Conservation (phyloP, 768 basidiomycete species). For the Ephemerocybe angulata region DNA sequence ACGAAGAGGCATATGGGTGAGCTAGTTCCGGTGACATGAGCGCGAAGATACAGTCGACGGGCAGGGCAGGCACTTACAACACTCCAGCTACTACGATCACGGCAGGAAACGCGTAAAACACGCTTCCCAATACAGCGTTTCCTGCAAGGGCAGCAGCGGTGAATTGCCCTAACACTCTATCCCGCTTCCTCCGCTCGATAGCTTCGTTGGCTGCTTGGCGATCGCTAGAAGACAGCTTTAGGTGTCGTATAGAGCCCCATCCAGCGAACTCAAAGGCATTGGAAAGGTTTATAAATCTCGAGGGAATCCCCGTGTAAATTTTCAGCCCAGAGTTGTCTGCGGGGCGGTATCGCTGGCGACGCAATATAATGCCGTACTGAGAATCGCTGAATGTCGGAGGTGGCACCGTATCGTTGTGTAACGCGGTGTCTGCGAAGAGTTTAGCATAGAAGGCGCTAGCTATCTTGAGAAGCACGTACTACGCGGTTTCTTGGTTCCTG, state of each 20-base stretch:
- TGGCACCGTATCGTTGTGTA: slow-evolving; percentile 18
- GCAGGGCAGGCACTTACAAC: slow-evolving; percentile 44
- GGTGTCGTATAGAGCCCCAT: slow-evolving; percentile 53
- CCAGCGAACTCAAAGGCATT: slow-evolving; percentile 72
- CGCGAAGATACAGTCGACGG: too few species aligned
- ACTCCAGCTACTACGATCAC: slow-evolving; percentile 57
- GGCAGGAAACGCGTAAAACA: slow-evolving; percentile 67
- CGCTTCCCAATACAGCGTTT: slow-evolving; percentile 63
- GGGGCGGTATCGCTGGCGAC: slow-evolving; percentile 54
- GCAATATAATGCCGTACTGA: slow-evolving; percentile 54
- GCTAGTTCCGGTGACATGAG: too few species aligned
- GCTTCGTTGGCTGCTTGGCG: slow-evolving; percentile 28
- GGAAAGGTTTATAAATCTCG: slow-evolving; percentile 58
- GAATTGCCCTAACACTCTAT: slow-evolving; percentile 54
- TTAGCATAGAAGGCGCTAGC: not conserved
- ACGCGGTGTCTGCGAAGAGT: not conserved
- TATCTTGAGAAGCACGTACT: not conserved
- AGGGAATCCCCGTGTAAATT: slow-evolving; percentile 37
- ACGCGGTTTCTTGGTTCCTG: not conserved
- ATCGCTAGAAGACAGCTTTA: slow-evolving; percentile 46
- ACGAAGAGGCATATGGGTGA: slow-evolving; percentile 67
- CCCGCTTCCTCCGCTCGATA: slow-evolving; percentile 26
- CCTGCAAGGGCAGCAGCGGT: slow-evolving; percentile 65
- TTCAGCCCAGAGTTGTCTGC: slow-evolving; percentile 42
- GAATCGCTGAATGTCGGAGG: slow-evolving; percentile 46